phyloP scores from a whole-genome alignment of 768 basidiomycete species.

The Boletus pseudo-olivaceus region DNA sequence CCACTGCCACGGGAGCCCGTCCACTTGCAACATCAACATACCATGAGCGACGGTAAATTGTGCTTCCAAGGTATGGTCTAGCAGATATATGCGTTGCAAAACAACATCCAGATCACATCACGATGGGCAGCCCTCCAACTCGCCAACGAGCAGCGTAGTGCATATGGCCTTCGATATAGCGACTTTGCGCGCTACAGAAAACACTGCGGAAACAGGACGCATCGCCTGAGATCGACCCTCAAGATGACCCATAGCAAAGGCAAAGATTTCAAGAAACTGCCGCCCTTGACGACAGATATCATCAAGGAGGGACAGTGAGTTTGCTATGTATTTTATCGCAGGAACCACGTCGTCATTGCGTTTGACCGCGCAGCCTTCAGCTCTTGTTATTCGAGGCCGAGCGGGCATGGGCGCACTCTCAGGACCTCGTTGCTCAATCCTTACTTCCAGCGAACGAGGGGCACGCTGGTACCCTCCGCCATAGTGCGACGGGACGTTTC shows the following conservation, averaged over 20 bases:
- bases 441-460: conserved; percentile 49
- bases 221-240: conserved; percentile 78
- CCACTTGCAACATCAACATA: background rate
- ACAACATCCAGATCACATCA: conserved; percentile 1
- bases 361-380: conserved; percentile 53
- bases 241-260: conserved; percentile 88
- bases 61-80: conserved; percentile 41
- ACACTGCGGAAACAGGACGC: conserved; percentile 88
- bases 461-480: conserved; percentile 56
- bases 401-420: conserved; percentile 87
- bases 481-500: conserved; percentile 76
- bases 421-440: conserved; percentile 61
- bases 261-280: conserved; percentile 83
- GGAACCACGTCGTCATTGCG: conserved; percentile 9
- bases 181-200: conserved; percentile 90
- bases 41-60: conserved; percentile 28
- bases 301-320: conserved; percentile 85
- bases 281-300: conserved; percentile 60
- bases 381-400: conserved; percentile 88
- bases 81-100: background rate
- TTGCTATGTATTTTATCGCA: background rate
- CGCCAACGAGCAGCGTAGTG: conserved; percentile 83
- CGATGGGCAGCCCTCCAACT: conserved; percentile 67
- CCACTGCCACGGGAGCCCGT: conserved; percentile 6
- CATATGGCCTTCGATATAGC: conserved; percentile 88